A percentile compares a stretch with the other conserved stretches of the same genome.
phyloP scores from a whole-genome alignment of 164 flowering plant genomes.

The Macadamia integrifolia region DNA sequence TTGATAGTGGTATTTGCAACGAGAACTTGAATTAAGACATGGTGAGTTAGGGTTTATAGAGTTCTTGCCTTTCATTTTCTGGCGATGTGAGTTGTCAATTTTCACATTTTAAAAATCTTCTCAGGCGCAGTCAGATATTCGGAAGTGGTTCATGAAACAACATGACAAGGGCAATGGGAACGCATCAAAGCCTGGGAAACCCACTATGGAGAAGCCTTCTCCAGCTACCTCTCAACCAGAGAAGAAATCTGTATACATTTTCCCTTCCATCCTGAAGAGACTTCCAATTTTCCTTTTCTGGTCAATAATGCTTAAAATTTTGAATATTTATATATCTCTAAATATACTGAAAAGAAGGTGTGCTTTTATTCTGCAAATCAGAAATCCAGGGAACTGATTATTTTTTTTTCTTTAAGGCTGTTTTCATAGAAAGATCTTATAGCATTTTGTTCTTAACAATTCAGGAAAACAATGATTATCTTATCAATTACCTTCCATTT shows the following conservation, averaged over 20 bases:
- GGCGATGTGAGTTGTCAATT: neutral
- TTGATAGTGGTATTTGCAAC: neutral
- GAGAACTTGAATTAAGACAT: neutral
- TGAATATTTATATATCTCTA: no score
- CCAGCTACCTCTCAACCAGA: conserved; percentile 12
- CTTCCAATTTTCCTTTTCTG: no score
- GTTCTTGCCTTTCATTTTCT: neutral
- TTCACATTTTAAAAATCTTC: neutral
- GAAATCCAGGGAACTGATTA: no score
- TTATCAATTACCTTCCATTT: neutral
- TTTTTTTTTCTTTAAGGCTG: no score
- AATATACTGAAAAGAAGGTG: no score
- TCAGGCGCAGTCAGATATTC: conserved; percentile 51
- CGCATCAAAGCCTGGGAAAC: conserved; percentile 32
- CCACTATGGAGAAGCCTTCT: conserved; percentile 12
- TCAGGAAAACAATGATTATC: neutral
- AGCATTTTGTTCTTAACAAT: neutral
- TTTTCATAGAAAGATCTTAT: no score
- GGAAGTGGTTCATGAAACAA: conserved; percentile 88
- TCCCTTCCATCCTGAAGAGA: neutral
- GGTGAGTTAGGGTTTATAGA: conserved; percentile 6
- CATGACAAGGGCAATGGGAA: conserved; percentile 53
- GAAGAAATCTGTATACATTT: conserved; percentile 23
- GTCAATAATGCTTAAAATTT: no score
- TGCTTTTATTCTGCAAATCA: no score